A percentile compares a stretch with the other conserved stretches of the same genome.
Conservation (phyloP, 495 filamentous ascomycete genomes). For the Polyplosphaeria fusca region DNA sequence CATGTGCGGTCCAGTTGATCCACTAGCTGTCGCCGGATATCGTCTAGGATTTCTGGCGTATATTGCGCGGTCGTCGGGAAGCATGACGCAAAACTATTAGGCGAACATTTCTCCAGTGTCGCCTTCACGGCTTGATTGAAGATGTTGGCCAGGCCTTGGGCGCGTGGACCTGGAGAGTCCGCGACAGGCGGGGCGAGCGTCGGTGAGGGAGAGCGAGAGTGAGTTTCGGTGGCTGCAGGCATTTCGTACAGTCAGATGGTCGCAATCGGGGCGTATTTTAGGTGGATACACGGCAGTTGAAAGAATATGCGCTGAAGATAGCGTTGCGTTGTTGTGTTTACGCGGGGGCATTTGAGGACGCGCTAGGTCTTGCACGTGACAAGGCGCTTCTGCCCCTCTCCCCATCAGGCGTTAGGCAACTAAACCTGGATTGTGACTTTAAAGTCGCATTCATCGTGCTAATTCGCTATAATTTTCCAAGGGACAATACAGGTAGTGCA, state of each 20-base stretch:
- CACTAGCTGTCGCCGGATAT: constrained; percentile 37
- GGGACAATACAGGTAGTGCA: no score
- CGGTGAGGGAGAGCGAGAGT: constrained; percentile 47
- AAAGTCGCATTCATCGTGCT: no score
- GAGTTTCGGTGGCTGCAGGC: constrained; percentile 15
- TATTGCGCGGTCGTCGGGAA: constrained; percentile 78
- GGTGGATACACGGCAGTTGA: not conserved
- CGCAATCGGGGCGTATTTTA: not conserved
- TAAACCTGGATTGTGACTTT: no score
- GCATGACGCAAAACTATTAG: constrained; percentile 77
- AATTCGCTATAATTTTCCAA: no score
- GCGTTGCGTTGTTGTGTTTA: not conserved
- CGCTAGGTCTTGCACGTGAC: not conserved
- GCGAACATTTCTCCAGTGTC: constrained; percentile 69
- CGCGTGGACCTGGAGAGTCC: constrained; percentile 70
- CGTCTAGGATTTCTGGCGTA: constrained; percentile 53
- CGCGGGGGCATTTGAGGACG: not conserved
- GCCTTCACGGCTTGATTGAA: constrained; percentile 66
- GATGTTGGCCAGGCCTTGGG: constrained; percentile 64
- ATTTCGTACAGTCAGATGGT: not conserved
- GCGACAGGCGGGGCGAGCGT: constrained; percentile 55
- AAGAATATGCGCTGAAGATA: not conserved
- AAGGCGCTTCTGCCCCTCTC: no score
- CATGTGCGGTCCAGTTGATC: constrained; percentile 35
- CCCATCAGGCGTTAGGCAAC: no score